Evolutionary conservation across 257 asterid genomes (phyloP).

Genomic region (Anisodus acutangulus): DNA sequence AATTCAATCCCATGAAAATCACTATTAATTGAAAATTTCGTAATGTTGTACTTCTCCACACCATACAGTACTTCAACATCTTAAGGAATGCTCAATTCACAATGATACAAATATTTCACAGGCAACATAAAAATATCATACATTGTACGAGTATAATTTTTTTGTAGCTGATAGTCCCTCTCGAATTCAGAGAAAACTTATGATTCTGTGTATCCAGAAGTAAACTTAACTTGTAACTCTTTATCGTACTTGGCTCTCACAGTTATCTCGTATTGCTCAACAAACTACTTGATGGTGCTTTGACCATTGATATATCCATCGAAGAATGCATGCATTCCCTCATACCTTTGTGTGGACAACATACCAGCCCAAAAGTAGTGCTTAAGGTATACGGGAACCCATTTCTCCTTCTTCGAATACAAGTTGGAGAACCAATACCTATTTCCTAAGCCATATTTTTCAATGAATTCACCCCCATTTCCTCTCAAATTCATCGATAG

Average conservation of each 20-base stretch:
- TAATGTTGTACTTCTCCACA: too few species aligned
- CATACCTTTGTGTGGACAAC: conserved; percentile 17
- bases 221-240: neutral
- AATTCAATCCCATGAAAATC: too few species aligned
- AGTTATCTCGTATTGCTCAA: neutral
- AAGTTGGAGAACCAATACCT: neutral
- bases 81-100: too few species aligned
- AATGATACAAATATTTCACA: too few species aligned
- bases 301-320: neutral
- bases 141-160: neutral
- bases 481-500: neutral
- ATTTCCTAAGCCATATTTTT: neutral
- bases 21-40: too few species aligned
- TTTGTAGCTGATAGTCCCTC: neutral
- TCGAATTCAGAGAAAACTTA: too few species aligned
- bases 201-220: neutral
- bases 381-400: neutral
- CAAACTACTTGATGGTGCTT: neutral
- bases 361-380: conserved; percentile 5
- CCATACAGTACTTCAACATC: too few species aligned
- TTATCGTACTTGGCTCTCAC: neutral
- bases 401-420: neutral
- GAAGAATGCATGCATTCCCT: too few species aligned
- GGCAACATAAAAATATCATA: neutral
- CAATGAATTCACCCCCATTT: neutral